A percentile compares a stretch with the other conserved stretches of the same genome.
phyloP scores from a whole-genome alignment of 768 basidiomycete genomes.

The Strobilomyces echinocephalus region DNA sequence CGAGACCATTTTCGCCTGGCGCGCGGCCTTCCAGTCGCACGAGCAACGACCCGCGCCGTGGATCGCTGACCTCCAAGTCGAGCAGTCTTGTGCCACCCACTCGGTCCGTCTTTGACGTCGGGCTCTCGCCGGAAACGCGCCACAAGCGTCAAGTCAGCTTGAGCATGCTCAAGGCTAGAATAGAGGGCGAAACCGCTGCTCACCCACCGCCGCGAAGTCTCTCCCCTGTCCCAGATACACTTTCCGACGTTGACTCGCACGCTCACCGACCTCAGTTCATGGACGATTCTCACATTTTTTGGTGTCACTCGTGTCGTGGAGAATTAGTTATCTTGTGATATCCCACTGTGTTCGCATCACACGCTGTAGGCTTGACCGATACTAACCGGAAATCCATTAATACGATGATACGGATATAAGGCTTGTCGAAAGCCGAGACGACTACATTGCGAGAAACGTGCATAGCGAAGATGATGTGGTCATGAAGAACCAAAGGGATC shows the following conservation, averaged over 20 bases:
- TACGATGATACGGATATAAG: conserved; percentile 12
- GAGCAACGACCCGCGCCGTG: conserved; percentile 37
- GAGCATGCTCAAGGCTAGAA: conserved; percentile 87
- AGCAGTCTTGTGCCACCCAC: conserved; percentile 36
- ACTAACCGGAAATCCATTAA: conserved; percentile 20
- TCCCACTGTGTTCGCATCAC: background rate
- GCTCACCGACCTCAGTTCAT: conserved; percentile 63
- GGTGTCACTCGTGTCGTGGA: conserved; percentile 79
- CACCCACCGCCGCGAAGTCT: conserved; percentile 50
- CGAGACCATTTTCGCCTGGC: conserved; percentile 45
- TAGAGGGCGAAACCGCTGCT: conserved; percentile 68
- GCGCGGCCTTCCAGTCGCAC: conserved; percentile 42
- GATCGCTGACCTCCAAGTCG: conserved; percentile 31
- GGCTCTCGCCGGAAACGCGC: conserved; percentile 66
- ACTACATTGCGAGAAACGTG: background rate
- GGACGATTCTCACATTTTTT: conserved; percentile 86
- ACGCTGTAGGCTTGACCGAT: background rate
- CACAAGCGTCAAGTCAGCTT: conserved; percentile 82
- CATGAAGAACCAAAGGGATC: conserved; percentile 12
- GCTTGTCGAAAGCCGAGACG: conserved; percentile 4
- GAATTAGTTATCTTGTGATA: conserved; percentile 68
- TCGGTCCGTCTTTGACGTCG: conserved; percentile 62
- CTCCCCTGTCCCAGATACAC: conserved; percentile 44
- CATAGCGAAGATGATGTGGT: conserved; percentile 3
- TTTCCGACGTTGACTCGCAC: conserved; percentile 16